These are phyloP conservation scores for Xenoacremonium recifei DNA, from an alignment of 2,329 filamentous ascomycete species.

Conservation along the genomic window DNA sequence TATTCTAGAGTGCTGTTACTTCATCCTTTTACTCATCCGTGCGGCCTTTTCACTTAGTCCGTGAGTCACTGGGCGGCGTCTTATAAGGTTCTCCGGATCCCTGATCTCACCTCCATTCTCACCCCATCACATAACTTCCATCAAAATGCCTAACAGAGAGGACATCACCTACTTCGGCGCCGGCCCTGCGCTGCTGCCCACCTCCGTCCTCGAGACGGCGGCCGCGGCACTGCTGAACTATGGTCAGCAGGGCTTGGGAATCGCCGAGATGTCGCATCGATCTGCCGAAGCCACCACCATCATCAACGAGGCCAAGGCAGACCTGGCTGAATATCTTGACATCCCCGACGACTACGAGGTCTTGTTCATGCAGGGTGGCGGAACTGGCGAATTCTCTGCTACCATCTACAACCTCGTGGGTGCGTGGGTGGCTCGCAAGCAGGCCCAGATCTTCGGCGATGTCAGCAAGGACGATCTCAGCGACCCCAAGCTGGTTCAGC, in stretches of 20 bases:
- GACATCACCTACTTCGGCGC: conserved; percentile 87
- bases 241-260: conserved; percentile 75
- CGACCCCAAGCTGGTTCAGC: conserved; percentile 52
- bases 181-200: conserved; percentile 84
- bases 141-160: conserved; percentile 73
- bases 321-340: conserved; percentile 71
- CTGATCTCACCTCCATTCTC: no score
- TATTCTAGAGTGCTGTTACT: neutral
- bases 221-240: conserved; percentile 79
- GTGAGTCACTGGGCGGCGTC: neutral
- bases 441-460: conserved; percentile 56
- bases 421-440: conserved; percentile 74
- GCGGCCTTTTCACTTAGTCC: neutral
- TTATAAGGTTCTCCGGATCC: neutral
- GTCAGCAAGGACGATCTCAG: conserved; percentile 44
- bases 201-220: conserved; percentile 73
- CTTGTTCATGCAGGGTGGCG: conserved; percentile 84
- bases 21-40: neutral
- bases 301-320: conserved; percentile 73
- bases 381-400: conserved; percentile 57
- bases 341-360: conserved; percentile 86
- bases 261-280: conserved; percentile 89
- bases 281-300: conserved; percentile 76
- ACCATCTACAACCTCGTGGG: conserved; percentile 81
- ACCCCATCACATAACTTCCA: no score